Evolutionary conservation across 352 stramenopile genomes (phyloP).

Genomic region (Elongisporangium senticosum): DNA sequence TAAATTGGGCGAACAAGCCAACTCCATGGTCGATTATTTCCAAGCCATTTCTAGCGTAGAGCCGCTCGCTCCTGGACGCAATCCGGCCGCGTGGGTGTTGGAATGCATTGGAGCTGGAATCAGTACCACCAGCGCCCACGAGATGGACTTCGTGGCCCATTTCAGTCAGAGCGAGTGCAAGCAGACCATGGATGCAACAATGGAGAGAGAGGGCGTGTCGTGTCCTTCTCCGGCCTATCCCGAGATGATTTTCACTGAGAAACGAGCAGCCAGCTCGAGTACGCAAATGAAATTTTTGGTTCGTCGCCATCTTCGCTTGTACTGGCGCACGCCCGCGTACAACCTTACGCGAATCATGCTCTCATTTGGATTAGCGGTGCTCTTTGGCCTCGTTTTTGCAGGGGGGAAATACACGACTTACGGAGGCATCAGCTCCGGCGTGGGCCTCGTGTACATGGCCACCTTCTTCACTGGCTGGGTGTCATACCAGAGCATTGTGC

Average conservation of each 20-base stretch:
- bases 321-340: constrained; percentile 59
- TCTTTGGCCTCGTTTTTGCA: constrained; percentile 70
- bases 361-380: constrained; percentile 43
- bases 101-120: constrained; percentile 39
- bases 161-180: constrained; percentile 13
- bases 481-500: constrained; percentile 55
- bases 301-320: constrained; percentile 19
- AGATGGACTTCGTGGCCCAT: constrained; percentile 13
- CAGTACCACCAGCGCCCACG: constrained; percentile 8
- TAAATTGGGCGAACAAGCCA: constrained; percentile 19
- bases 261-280: constrained; percentile 13
- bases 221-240: constrained; percentile 8
- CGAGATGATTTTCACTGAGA: constrained; percentile 20
- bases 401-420: constrained; percentile 21
- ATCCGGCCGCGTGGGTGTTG: constrained; percentile 22
- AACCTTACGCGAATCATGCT: constrained; percentile 60
- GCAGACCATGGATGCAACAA: constrained; percentile 5
- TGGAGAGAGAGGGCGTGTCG: constrained; percentile 20
- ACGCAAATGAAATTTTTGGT: constrained; percentile 25
- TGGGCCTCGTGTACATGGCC: constrained; percentile 79
- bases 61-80: constrained; percentile 33
- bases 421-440: constrained; percentile 22
- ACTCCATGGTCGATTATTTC: constrained; percentile 29
- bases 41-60: constrained; percentile 12
- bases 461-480: constrained; percentile 58